These are phyloP conservation scores for Tetracladium setigerum DNA, from an alignment of 495 filamentous ascomycete species.

Conservation along the genomic window DNA sequence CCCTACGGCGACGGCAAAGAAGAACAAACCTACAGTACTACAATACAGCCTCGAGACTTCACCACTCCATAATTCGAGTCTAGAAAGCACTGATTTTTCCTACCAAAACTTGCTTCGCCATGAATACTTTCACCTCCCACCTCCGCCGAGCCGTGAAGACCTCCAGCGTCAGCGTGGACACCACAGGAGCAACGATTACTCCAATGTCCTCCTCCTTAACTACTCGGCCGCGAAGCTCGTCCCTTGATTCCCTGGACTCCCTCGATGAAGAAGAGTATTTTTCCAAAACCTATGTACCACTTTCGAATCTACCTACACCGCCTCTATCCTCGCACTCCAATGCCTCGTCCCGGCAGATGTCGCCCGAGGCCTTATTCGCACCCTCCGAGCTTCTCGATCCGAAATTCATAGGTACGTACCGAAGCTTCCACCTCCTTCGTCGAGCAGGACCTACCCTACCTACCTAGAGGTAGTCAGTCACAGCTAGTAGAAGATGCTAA, in stretches of 20 bases:
- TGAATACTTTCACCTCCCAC: neutral
- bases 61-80: too few relatives aligned
- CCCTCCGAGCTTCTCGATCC: constrained; percentile 33
- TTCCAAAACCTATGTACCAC: constrained; percentile 46
- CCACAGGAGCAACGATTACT: neutral
- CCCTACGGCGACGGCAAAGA: too few relatives aligned
- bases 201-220: constrained; percentile 12
- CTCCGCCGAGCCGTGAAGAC: neutral
- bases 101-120: too few relatives aligned
- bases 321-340: constrained; percentile 35
- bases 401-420: constrained; percentile 37
- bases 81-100: too few relatives aligned
- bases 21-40: too few relatives aligned
- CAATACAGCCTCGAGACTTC: too few relatives aligned
- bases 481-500: too few relatives aligned
- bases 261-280: constrained; percentile 40
- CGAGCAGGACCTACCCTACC: constrained; percentile 15
- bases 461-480: neutral
- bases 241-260: neutral
- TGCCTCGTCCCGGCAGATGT: constrained; percentile 19
- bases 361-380: constrained; percentile 26
- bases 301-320: constrained; percentile 54
- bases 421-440: neutral
- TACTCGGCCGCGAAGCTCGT: constrained; percentile 9
- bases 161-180: neutral